Base-by-base conservation (phyloP, 2,329 filamentous ascomycete genomes). In the Dichotomopilus funicola region DNA sequence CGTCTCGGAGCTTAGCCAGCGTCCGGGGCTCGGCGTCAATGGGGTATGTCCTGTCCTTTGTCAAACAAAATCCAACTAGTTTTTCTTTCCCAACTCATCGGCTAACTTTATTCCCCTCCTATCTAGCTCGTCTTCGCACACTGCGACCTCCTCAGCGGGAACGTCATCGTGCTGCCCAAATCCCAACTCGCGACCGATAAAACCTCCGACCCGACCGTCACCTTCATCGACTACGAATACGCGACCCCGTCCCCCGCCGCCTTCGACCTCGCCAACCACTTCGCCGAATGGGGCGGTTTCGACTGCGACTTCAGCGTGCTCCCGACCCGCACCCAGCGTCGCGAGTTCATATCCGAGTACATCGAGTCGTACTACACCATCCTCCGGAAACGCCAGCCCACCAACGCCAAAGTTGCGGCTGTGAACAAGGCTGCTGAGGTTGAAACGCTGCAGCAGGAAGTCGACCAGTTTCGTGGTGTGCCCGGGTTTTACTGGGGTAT, bases 181-280 rank as follows among this genome's bases (percentile, higher is more conserved):
- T 50, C 55, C 9, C 42, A 56, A n/a, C 60, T 54, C 6, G 59
- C 57, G 7, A 59, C 58, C 49, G 62, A 70, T 31, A 61, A 61
- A 41, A 66, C 70, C 37, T 68, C 76, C 31, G 75, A 80, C 8
- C 44, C 56, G 49, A 78, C 73, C 2, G 86, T 92, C 54, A 82
- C 82, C 67, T 97, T 99, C 73, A 99, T 99, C 70, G 94, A 99
- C 73, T 99, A 97, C 75, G 94, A 99, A 72, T 99, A 99, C 72
- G 91, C 91, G 11, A 94, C 90, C 4, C 91, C 94, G 2, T 92
- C 91, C 0, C 92, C 92, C 1, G 91, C 91, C 4, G 91, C 92
- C 1, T 99, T 99, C 72, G 94, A 99, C 70, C 85, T 99, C 64
- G 87, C 92, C 50, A 99, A 99, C 74, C 94, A 99, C 76, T 96